Conservation (phyloP, 208 protist genomes). For the Trypanosoma vivax region DNA sequence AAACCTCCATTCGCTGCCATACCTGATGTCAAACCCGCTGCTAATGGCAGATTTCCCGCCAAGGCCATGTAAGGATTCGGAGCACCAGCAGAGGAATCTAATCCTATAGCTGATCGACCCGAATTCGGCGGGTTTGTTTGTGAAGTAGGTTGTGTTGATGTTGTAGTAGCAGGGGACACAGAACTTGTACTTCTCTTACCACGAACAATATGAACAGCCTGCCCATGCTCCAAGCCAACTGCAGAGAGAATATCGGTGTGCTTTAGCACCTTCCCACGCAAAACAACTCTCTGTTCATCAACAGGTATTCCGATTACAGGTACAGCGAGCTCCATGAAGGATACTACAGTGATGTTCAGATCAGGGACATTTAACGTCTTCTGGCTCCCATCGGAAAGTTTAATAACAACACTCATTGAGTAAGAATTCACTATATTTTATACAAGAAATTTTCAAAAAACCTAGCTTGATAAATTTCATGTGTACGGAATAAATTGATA, state of each 20-base stretch:
- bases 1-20: constrained; percentile 17
- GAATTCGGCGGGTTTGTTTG: constrained; percentile 5
- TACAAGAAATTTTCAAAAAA: not conserved
- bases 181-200: constrained; percentile 35
- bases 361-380: constrained; percentile 65
- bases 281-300: constrained; percentile 78
- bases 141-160: constrained; percentile 3
- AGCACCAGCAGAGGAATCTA: constrained; percentile 1
- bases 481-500: too few species aligned
- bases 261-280: constrained; percentile 83
- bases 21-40: constrained; percentile 1
- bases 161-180: constrained; percentile 5
- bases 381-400: constrained; percentile 72
- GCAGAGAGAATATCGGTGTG: constrained; percentile 65
- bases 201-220: constrained; percentile 81
- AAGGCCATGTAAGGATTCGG: constrained; percentile 71
- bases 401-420: constrained; percentile 69
- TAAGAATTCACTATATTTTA: not conserved
- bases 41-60: constrained; percentile 26
- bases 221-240: constrained; percentile 70
- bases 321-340: constrained; percentile 60
- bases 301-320: constrained; percentile 52
- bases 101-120: constrained; percentile 1
- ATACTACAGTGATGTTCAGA: constrained; percentile 58
- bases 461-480: too few species aligned